phyloP scores from a whole-genome alignment of 2,329 filamentous ascomycete genomes.

The Aspergillus sp. region DNA sequence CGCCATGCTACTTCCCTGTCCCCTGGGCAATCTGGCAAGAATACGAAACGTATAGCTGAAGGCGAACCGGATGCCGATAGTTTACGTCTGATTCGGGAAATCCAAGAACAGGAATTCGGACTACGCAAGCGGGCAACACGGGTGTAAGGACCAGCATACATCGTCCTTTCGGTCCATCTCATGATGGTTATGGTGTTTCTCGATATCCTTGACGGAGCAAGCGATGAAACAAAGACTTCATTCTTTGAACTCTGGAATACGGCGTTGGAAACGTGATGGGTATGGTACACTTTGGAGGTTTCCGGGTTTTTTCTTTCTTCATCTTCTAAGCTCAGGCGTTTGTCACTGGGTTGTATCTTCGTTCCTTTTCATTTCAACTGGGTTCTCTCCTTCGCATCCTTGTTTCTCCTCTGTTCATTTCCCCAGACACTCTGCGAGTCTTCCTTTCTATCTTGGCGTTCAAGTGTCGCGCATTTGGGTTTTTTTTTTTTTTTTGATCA shows the following conservation, averaged over 20 bases:
- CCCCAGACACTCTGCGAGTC: no score
- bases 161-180: not conserved
- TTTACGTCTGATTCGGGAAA: slow-evolving; percentile 39
- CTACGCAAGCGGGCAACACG: slow-evolving; percentile 30
- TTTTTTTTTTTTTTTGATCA: no score
- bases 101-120: slow-evolving; percentile 43
- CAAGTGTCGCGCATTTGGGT: no score
- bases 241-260: no score
- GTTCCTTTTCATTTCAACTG: no score
- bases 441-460: no score
- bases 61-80: slow-evolving; percentile 38
- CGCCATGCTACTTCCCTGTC: slow-evolving; percentile 16
- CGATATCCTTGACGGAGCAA: no score
- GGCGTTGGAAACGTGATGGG: not conserved
- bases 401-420: no score
- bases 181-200: slow-evolving; percentile 6
- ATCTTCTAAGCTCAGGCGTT: no score
- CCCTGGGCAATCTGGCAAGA: slow-evolving; percentile 23
- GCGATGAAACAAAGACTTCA: no score
- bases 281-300: slow-evolving; percentile 1
- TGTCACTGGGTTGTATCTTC: no score
- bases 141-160: slow-evolving; percentile 4
- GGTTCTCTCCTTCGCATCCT: no score
- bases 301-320: not conserved
- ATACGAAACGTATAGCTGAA: slow-evolving; percentile 24